Evolutionary conservation across 2,329 filamentous ascomycete species (phyloP), one percentile per base, ranked within the genome.

Genomic region (Fusarium avenaceum): DNA sequence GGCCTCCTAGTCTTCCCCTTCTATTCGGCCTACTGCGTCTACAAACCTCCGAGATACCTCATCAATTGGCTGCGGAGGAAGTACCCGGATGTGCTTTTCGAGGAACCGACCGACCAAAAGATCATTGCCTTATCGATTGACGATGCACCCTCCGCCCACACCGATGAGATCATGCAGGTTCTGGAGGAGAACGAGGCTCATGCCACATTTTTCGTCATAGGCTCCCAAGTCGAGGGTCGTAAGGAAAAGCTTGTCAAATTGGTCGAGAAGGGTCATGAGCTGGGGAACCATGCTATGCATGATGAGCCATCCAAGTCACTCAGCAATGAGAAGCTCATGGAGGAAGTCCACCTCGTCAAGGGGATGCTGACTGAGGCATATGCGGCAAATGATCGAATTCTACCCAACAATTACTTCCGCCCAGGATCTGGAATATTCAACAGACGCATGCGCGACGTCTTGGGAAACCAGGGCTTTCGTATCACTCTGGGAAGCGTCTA

Each of bases 161-260:
- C 94, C 3, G 75, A 79, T 44, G 87, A 89, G 57, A 94, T 97
- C 61, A 80, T 94, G 55, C 80, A 87, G 43, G 80, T 92, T 0
- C 83, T 97, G n/a, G 81, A 83, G 53, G 82, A 83, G 24, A 85
- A 93, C 74, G 84, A 86, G 57, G 92, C 90, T 15, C 87, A 84
- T 20, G 94, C 94, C 0, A 97, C 94, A 0, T 96, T 97, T 77
- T 97, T 97, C 78, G 85, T 96, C 32, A 97, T 97, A 72, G 94
- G 94, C 10, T 86, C 85, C 4, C 93, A 97, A 80, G 89, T 93
- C 11, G 70, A 82, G 0, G 87, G 85, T 3, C 78, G 82, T 28
- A 84, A 90, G 74, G 80, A 81, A 7, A 78, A 85, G 4, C 81
- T 93, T 32, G 79, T 83, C 43, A 81, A 86, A 39, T 80, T 92